phyloP scores from a whole-genome alignment of 1,139 yeast species.

The Geotrichum macrosporum region DNA sequence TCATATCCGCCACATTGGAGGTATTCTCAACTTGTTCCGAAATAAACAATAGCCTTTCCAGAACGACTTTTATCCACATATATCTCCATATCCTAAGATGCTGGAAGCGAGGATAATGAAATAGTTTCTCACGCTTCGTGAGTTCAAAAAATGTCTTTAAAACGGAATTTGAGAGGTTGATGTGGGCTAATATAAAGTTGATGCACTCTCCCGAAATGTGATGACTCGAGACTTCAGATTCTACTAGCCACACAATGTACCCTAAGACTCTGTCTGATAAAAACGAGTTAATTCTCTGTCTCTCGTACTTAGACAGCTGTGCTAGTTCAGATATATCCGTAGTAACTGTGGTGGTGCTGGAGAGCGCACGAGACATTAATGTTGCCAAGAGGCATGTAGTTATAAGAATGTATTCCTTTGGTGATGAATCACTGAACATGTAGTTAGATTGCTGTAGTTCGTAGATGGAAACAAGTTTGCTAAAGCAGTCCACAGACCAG shows the following conservation, averaged over 20 bases:
- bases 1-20: background rate
- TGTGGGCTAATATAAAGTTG: conserved; percentile 13
- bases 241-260: conserved; percentile 13
- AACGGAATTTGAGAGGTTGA: conserved; percentile 6
- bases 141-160: conserved; percentile 12
- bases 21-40: background rate
- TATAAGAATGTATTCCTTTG: conserved; percentile 4
- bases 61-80: conserved; percentile 20
- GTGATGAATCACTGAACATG: background rate
- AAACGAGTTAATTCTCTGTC: conserved; percentile 8
- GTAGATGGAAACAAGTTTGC: conserved; percentile 14
- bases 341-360: conserved; percentile 1
- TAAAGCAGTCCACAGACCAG: conserved; percentile 18
- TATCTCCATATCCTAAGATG: conserved; percentile 20
- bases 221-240: conserved; percentile 11
- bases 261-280: conserved; percentile 13
- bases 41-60: conserved; percentile 15
- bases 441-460: background rate
- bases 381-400: conserved; percentile 14
- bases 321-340: background rate
- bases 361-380: conserved; percentile 4
- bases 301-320: conserved; percentile 5
- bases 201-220: conserved; percentile 20
- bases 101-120: conserved; percentile 18
- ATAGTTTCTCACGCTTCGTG: conserved; percentile 16